Evolutionary conservation across 2,329 filamentous ascomycete species (phyloP).

Genomic region (Penicillium thymicola): DNA sequence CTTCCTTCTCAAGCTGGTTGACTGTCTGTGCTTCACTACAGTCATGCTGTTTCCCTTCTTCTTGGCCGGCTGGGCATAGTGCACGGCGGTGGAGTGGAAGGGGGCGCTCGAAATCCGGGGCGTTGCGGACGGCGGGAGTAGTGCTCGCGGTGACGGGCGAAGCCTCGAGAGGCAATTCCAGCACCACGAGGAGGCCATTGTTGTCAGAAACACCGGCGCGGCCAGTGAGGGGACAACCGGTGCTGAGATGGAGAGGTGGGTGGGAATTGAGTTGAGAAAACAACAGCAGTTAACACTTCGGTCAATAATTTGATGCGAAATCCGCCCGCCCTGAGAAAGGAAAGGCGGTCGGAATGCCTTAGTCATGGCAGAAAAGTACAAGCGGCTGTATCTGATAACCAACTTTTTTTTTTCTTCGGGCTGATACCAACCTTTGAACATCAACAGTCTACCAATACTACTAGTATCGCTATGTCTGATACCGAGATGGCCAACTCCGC

Average conservation of each 20-base stretch:
- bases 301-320: conserved; percentile 26
- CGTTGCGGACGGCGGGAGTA: conserved; percentile 44
- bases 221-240: conserved; percentile 31
- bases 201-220: conserved; percentile 32
- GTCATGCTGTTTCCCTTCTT: conserved; percentile 45
- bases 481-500: conserved; percentile 25
- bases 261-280: conserved; percentile 14
- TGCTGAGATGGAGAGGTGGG: conserved; percentile 17
- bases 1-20: conserved; percentile 44
- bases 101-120: conserved; percentile 41
- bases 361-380: conserved; percentile 21
- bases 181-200: conserved; percentile 58
- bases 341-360: conserved; percentile 24
- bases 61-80: conserved; percentile 43
- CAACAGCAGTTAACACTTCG: conserved; percentile 8
- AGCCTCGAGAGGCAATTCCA: conserved; percentile 57
- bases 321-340: conserved; percentile 20
- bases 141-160: conserved; percentile 39
- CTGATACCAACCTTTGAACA: conserved; percentile 11
- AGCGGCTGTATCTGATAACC: conserved; percentile 30
- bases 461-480: conserved; percentile 26
- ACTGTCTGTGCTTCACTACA: conserved; percentile 38
- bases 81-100: conserved; percentile 47
- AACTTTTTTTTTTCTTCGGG: conserved; percentile 31
- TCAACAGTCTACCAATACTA: conserved; percentile 4